These are phyloP conservation scores for Biscogniauxia marginata DNA, from an alignment of 2,329 filamentous ascomycete species.

Conservation along the genomic window DNA sequence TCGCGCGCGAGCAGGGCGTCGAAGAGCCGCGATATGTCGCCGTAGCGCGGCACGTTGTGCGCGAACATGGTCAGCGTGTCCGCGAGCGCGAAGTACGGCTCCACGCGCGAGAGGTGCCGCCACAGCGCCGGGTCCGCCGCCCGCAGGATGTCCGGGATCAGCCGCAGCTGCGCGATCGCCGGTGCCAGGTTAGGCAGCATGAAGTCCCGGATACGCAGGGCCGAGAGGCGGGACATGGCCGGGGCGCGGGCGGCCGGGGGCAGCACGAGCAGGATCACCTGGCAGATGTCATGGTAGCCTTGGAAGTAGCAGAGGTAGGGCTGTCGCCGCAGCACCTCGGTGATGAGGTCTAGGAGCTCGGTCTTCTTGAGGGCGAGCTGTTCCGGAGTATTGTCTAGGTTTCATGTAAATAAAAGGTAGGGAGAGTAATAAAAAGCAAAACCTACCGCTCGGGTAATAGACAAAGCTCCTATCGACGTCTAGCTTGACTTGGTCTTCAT, in stretches of 20 bases:
- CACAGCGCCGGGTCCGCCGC: constrained; percentile 70
- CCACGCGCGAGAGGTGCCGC: constrained; percentile 70
- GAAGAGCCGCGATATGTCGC: constrained; percentile 85
- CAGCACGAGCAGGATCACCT: constrained; percentile 88
- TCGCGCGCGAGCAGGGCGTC: constrained; percentile 86
- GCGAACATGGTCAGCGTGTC: constrained; percentile 94
- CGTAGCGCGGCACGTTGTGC: constrained; percentile 89
- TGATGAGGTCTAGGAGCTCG: constrained; percentile 78
- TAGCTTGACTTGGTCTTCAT: constrained; percentile 87
- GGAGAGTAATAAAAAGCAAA: background rate
- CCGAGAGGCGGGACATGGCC: constrained; percentile 76
- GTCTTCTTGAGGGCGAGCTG: constrained; percentile 70
- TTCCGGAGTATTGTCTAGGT: constrained; percentile 62
- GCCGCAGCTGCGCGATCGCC: constrained; percentile 78
- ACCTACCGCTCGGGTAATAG: constrained; percentile 82
- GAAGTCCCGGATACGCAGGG: constrained; percentile 91
- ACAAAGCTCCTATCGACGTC: constrained; percentile 97
- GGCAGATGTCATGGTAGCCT: constrained; percentile 97
- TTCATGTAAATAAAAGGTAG: constrained; percentile 9
- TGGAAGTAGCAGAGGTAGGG: constrained; percentile 94
- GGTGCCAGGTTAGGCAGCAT: constrained; percentile 88
- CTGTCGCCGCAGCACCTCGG: constrained; percentile 73
- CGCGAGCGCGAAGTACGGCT: constrained; percentile 91
- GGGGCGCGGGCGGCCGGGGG: constrained; percentile 58
- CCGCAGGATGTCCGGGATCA: constrained; percentile 79